phyloP scores from a whole-genome alignment of 2,329 filamentous ascomycete genomes.

The Trichoderma atrobrunneum region DNA sequence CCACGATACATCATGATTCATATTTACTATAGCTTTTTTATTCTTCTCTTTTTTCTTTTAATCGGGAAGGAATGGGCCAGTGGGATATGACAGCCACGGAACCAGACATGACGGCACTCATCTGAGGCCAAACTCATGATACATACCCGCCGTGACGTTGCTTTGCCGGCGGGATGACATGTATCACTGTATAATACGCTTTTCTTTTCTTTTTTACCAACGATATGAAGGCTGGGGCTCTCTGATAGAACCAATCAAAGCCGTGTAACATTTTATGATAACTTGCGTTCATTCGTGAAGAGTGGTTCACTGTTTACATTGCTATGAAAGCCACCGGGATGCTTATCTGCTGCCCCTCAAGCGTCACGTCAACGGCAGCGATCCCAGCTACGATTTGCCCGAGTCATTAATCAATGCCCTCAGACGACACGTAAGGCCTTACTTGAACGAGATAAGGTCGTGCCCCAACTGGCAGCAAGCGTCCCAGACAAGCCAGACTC shows the following conservation, averaged over 20 bases:
- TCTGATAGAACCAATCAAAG: slow-evolving; percentile 20
- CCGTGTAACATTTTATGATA: slow-evolving; percentile 16
- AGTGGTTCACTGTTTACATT: neutral
- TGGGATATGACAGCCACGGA: slow-evolving; percentile 9
- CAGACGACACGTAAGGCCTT: neutral
- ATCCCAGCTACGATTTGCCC: neutral
- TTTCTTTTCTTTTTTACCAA: slow-evolving; percentile 16
- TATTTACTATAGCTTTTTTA: slow-evolving; percentile 13
- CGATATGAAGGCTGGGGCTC: slow-evolving; percentile 18
- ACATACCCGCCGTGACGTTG: slow-evolving; percentile 19
- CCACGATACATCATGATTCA: slow-evolving; percentile 21
- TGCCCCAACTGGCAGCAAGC: neutral
- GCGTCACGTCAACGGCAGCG: neutral
- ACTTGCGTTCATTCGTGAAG: neutral
- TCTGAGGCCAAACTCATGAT: slow-evolving; percentile 17
- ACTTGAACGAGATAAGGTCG: neutral
- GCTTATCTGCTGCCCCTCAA: neutral
- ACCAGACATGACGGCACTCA: slow-evolving; percentile 1
- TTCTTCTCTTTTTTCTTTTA: neutral
- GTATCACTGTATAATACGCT: slow-evolving; percentile 33
- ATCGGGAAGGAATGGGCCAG: neutral
- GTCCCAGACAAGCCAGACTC: neutral
- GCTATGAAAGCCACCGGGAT: neutral
- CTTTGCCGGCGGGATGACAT: slow-evolving; percentile 24
- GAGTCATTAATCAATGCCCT: neutral